Base-by-base conservation (phyloP, 768 basidiomycete species). In the Rubroboletus satanas region DNA sequence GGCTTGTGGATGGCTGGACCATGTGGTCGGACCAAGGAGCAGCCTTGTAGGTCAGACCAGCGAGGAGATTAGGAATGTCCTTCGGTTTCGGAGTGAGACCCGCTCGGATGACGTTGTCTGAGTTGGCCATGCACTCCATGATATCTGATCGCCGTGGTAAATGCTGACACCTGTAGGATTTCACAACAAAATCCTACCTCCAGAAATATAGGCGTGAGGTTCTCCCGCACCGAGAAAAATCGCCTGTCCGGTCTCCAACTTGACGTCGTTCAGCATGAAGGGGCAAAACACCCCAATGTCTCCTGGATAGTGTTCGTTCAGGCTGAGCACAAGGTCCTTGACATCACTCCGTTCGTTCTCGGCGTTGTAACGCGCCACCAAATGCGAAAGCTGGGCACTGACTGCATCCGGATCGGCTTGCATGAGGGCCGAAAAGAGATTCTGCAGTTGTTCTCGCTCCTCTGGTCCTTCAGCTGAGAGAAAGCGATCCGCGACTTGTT, bases 111-210 rank as follows among this genome's bases (percentile, higher is more conserved):
- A 99, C 97, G 70, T 98, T 98, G 75, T 99, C 97, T 0, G 93
- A 95, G 58, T 95, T 95, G 26, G 96, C 96, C 95, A 98, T 98
- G 75, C 93, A 96, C 68, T 98, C 97, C 67, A 98, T 93, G 71
- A 95, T 95, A 67, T 99, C 96, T 96, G 64, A 51, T 47, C 15
- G 35, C 26, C 31, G 17, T 38, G 29, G 58, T 55, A 29, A 62
- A 46, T 15, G 36, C 49, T 21, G 32, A 52, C 1, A 2, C 32
- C 18, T 42, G 23, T 4, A 43, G 23, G 5, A 28, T 42, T 28
- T 38, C 28, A 38, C 31, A 54, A 48, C 39, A 28, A 33, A 29
- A 29, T 57, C 83, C 58, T 62, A 93, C 95, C 94, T 69, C 97
- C 97, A 37, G 82, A 85, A 49, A 98, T 79, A 70, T 98, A 99